Base-by-base conservation (phyloP, 2,329 filamentous ascomycete genomes). In the Epichloe coenophiala region DNA sequence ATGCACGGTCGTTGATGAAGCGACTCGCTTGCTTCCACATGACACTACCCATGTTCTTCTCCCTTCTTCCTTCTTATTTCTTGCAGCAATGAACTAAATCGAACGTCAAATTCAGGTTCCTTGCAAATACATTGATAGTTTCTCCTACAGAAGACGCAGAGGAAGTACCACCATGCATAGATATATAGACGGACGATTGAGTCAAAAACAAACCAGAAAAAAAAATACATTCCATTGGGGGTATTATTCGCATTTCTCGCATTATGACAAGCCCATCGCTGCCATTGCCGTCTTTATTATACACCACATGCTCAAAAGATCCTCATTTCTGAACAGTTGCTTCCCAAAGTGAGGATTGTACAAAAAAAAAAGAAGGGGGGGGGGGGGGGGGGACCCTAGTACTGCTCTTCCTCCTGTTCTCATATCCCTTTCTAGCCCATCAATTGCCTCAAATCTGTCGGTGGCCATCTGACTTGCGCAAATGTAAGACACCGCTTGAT, bases 401-500 rank as follows among this genome's bases (percentile, higher is more conserved):
- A 11, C 27, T 1, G 8, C 8, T 31, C 27, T 31, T 31, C 27
- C 27, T 31, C 27, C 8, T 31, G 9, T 11, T 7, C 44, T 19
- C 8, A 37, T 11, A 7, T 38, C 15, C 13, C 41, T 4, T 11
- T 43, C 61, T 51, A 68, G 3, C 93, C 93, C 93, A 98, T 98
- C 59, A 98, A 71, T 71, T 98, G 93, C 63, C 88, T 76, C 59
- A 93, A 77, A 71, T 97, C 91, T 60, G 89, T 84, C 0, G 93
- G 93, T 52, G 90, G 90, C 93, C 93, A 98, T 59, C 91, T 81
- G 33, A 93, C 90, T 70, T 98, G 93, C 23, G 91, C 89, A 77
- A 96, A 98, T 54, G 88, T 97, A 63, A 98, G 69, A 63, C 90
- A 96, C 44, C 93, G 77, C 75, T 98, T 98, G 67, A 98, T 97